Evolutionary conservation across 1,284 basidiomycete species (phyloP).

Genomic region (Trichosporon sp.): DNA sequence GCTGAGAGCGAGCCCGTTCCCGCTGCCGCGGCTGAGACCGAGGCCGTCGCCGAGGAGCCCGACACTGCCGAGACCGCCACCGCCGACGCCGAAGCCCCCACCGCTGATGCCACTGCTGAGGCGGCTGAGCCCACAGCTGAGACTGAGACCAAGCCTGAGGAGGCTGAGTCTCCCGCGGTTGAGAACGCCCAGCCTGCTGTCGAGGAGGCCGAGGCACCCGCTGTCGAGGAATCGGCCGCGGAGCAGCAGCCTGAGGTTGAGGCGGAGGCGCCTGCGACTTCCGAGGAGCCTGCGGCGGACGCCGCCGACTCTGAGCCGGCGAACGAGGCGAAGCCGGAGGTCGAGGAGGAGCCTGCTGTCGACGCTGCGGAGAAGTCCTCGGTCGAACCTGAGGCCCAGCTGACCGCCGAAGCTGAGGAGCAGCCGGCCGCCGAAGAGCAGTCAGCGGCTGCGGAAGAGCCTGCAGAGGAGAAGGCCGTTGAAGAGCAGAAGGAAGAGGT

Average conservation of each 20-base stretch:
- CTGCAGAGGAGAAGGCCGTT: background rate
- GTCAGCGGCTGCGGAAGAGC: background rate
- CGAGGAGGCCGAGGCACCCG: background rate
- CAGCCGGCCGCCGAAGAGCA: background rate
- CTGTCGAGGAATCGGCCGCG: no score
- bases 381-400: no score
- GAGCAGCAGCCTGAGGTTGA: no score
- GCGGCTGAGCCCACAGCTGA: background rate
- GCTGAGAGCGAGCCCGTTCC: no score
- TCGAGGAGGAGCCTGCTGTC: background rate
- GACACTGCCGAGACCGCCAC: no score
- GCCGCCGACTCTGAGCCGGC: background rate
- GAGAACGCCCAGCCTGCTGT: background rate
- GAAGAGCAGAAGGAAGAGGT: background rate
- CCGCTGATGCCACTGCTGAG: background rate
- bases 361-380: no score
- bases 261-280: no score
- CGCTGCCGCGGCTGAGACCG: no score
- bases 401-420: no score
- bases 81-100: no score
- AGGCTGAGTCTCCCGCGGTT: background rate
- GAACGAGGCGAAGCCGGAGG: background rate
- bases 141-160: background rate
- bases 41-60: no score
- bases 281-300: background rate